Evolutionary conservation across 805 yeast genomes (phyloP).

Genomic region (Pichia heedii): DNA sequence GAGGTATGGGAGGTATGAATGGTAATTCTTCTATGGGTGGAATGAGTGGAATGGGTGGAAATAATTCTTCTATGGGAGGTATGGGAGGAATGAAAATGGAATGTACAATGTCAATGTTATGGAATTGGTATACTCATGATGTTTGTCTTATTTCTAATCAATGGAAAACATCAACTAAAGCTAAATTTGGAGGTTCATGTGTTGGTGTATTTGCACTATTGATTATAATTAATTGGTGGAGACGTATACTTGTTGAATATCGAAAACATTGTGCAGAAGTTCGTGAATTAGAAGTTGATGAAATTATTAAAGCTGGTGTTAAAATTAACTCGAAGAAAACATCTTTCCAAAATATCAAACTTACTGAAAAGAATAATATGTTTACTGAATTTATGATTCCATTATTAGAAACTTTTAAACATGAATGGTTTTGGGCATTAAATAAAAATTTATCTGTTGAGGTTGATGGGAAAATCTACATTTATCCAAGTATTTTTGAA

Average conservation of each 20-base stretch:
- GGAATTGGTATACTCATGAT: slow-evolving; percentile 15
- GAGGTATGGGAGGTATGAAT: neutral
- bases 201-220: slow-evolving; percentile 13
- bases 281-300: slow-evolving; percentile 6
- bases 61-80: neutral
- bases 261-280: slow-evolving; percentile 5
- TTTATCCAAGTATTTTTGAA: slow-evolving; percentile 13
- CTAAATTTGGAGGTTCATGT: slow-evolving; percentile 16
- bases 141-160: slow-evolving; percentile 11
- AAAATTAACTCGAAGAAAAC: neutral
- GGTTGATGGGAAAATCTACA: slow-evolving; percentile 9
- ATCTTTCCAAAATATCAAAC: neutral
- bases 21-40: neutral
- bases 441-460: slow-evolving; percentile 9
- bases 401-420: slow-evolving; percentile 8
- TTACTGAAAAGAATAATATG: neutral
- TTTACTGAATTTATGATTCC: slow-evolving; percentile 9
- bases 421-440: slow-evolving; percentile 12
- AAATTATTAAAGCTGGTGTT: slow-evolving; percentile 1
- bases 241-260: slow-evolving; percentile 12
- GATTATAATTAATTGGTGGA: slow-evolving; percentile 13
- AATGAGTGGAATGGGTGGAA: neutral
- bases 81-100: slow-evolving; percentile 2
- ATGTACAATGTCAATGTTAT: slow-evolving; percentile 17
- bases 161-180: slow-evolving; percentile 14